phyloP scores from a whole-genome alignment of 2,329 filamentous ascomycete species.

The Metarhizium guizhouense region DNA sequence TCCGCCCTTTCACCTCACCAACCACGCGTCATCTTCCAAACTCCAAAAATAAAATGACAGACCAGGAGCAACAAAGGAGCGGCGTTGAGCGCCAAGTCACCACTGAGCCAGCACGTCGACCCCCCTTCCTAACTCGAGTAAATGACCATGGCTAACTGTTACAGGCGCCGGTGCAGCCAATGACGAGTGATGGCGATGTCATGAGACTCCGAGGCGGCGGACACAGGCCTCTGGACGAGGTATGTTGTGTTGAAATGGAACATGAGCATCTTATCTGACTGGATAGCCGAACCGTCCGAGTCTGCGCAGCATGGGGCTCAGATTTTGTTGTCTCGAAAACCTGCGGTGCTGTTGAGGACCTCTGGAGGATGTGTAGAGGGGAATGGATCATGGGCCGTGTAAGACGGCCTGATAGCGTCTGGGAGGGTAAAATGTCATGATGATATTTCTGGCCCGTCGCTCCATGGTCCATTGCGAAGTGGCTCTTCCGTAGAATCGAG shows the following conservation, averaged over 20 bases:
- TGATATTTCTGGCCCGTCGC: too few species aligned
- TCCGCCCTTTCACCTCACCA: background rate
- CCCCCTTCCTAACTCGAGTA: background rate
- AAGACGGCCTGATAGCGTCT: too few species aligned
- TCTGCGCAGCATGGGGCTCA: background rate
- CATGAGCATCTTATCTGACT: background rate
- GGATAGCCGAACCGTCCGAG: background rate
- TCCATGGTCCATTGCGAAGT: too few species aligned
- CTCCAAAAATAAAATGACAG: background rate
- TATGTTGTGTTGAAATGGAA: background rate
- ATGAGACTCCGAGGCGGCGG: background rate
- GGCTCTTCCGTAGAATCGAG: too few species aligned
- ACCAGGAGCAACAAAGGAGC: background rate
- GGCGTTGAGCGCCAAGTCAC: background rate
- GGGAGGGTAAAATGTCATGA: too few species aligned
- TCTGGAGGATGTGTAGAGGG: background rate
- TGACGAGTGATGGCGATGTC: background rate
- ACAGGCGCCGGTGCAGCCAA: background rate
- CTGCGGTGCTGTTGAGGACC: background rate
- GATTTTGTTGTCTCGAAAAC: background rate
- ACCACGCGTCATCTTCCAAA: background rate
- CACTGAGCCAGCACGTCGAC: background rate
- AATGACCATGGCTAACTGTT: background rate
- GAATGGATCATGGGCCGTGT: background rate
- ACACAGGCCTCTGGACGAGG: background rate